phyloP scores from a whole-genome alignment of 768 basidiomycete species.

The Termitomyces sp. region DNA sequence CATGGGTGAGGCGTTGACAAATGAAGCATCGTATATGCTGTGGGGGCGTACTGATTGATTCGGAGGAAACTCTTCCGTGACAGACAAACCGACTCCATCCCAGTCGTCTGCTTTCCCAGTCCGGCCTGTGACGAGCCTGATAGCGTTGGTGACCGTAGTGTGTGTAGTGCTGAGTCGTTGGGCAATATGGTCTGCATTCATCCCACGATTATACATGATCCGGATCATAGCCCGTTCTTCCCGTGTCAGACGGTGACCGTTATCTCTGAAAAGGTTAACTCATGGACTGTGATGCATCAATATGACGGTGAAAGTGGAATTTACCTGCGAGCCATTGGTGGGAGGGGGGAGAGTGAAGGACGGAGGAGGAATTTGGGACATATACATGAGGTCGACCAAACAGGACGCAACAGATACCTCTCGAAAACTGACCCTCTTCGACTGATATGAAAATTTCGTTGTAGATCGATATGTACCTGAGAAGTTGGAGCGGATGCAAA shows the following conservation, averaged over 20 bases:
- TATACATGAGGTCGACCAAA: background rate
- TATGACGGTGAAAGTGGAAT: too few relatives aligned
- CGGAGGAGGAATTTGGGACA: background rate
- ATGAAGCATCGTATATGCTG: background rate
- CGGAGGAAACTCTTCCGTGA: background rate
- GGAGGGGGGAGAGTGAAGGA: background rate
- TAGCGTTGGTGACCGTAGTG: background rate
- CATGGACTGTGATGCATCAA: background rate
- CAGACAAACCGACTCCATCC: background rate
- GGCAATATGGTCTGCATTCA: background rate
- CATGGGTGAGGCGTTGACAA: background rate
- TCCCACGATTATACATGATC: conserved; percentile 2
- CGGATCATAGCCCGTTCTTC: conserved; percentile 2
- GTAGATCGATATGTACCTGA: background rate
- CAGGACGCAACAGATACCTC: background rate
- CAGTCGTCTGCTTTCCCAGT: background rate
- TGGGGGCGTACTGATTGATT: background rate
- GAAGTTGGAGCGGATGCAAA: background rate
- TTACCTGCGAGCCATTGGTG: background rate
- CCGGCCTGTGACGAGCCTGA: background rate
- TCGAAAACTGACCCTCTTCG: background rate
- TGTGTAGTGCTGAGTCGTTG: background rate
- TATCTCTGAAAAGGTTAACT: background rate
- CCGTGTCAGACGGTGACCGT: background rate
- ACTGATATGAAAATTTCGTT: background rate